These are phyloP conservation scores for Candida ponderosae DNA, from an alignment of 805 yeast species.

Conservation along the genomic window DNA sequence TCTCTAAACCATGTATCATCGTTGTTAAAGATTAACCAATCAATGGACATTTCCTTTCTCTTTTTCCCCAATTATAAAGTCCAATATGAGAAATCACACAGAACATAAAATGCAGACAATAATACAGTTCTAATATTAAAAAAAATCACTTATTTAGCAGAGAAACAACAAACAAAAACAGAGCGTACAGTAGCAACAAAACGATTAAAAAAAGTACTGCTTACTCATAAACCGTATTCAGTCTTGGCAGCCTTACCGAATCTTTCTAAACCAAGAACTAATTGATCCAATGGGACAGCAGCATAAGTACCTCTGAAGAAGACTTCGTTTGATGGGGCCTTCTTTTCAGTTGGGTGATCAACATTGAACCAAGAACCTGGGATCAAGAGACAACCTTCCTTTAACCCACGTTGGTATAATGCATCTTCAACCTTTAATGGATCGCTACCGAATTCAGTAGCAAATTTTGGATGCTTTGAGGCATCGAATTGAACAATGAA, in stretches of 20 bases:
- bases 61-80: too few relatives aligned
- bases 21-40: too few relatives aligned
- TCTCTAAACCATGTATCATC: too few relatives aligned
- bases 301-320: slow-evolving; percentile 88
- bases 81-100: too few relatives aligned
- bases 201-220: too few relatives aligned
- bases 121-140: too few relatives aligned
- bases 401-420: slow-evolving; percentile 52
- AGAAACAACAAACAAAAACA: too few relatives aligned
- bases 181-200: too few relatives aligned
- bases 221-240: slow-evolving; percentile 34
- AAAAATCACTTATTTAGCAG: too few relatives aligned
- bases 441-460: slow-evolving; percentile 46
- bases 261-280: slow-evolving; percentile 55
- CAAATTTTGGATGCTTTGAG: slow-evolving; percentile 69
- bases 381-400: slow-evolving; percentile 60
- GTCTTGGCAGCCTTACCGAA: slow-evolving; percentile 55
- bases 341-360: slow-evolving; percentile 42
- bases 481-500: slow-evolving; percentile 71
- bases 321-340: slow-evolving; percentile 34
- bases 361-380: slow-evolving; percentile 81
- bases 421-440: slow-evolving; percentile 58
- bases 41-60: too few relatives aligned
- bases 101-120: too few relatives aligned
- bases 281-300: slow-evolving; percentile 65